phyloP scores from a whole-genome alignment of 257 asterid genomes.

The Nicotiana obtusifolia region DNA sequence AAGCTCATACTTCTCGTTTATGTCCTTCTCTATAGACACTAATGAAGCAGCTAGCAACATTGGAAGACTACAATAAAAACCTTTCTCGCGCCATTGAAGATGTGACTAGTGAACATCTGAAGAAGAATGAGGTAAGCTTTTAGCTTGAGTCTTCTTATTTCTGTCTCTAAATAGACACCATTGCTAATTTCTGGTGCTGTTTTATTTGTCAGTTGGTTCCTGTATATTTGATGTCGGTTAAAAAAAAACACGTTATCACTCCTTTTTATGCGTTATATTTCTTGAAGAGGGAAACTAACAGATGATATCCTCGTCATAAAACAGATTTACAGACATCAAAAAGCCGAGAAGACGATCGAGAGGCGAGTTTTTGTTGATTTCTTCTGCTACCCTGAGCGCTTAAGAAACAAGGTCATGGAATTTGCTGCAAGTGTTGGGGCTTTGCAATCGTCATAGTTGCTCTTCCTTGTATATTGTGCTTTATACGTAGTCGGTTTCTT shows the following conservation, averaged over 20 bases:
- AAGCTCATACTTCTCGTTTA: neutral
- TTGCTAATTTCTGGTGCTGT: neutral
- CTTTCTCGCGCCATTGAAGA: slow-evolving; percentile 92
- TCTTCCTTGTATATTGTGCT: neutral
- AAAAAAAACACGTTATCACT: neutral
- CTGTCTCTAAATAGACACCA: neutral
- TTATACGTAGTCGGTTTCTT: neutral
- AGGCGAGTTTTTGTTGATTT: slow-evolving; percentile 88
- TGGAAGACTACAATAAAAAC: slow-evolving; percentile 87
- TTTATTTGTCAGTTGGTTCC: neutral
- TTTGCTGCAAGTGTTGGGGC: slow-evolving; percentile 85
- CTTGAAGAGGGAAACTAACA: neutral
- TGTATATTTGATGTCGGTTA: neutral
- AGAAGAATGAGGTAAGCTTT: slow-evolving; percentile 73
- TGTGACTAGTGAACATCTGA: slow-evolving; percentile 81
- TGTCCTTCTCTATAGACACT: slow-evolving; percentile 39
- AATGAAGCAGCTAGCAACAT: slow-evolving; percentile 94
- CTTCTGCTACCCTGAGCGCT: slow-evolving; percentile 90
- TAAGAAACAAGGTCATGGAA: slow-evolving; percentile 89
- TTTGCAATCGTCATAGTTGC: slow-evolving; percentile 56
- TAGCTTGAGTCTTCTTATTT: neutral
- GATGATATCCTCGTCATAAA: neutral
- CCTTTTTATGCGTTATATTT: neutral
- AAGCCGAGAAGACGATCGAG: slow-evolving; percentile 80
- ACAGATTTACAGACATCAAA: slow-evolving; percentile 91